Conservation (phyloP, 768 basidiomycete species). For the Boletus rex-veris region DNA sequence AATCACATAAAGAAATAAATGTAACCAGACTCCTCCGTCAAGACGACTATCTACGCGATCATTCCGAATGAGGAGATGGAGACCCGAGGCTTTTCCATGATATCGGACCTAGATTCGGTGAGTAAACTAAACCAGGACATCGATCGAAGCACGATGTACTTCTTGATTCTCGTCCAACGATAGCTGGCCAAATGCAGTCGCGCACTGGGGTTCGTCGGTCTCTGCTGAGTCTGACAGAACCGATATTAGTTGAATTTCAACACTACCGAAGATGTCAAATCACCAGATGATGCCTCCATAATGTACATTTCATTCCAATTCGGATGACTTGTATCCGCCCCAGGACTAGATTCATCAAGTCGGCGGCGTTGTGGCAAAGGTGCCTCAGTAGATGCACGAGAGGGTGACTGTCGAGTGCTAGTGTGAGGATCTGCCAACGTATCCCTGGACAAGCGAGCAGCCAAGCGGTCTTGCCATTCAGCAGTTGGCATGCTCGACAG, state of each 20-base stretch:
- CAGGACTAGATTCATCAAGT: slow-evolving; percentile 29
- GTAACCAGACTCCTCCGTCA: slow-evolving; percentile 66
- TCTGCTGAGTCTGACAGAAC: slow-evolving; percentile 33
- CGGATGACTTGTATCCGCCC: slow-evolving; percentile 23
- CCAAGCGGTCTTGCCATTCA: slow-evolving; percentile 78
- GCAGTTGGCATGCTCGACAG: slow-evolving; percentile 62
- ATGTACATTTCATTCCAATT: slow-evolving; percentile 63
- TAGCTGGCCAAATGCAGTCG: slow-evolving; percentile 63
- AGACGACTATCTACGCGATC: slow-evolving; percentile 65
- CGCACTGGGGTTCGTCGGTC: slow-evolving; percentile 38
- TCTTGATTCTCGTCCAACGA: slow-evolving; percentile 77
- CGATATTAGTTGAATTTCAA: slow-evolving; percentile 11
- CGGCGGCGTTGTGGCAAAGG: slow-evolving; percentile 48
- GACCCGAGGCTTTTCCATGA: slow-evolving; percentile 74
- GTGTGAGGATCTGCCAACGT: slow-evolving; percentile 7
- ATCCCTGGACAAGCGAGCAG: slow-evolving; percentile 46
- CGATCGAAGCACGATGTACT: slow-evolving; percentile 33
- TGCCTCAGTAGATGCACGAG: slow-evolving; percentile 29
- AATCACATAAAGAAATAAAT: slow-evolving; percentile 11
- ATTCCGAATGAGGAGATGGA: slow-evolving; percentile 67
- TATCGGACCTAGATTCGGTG: slow-evolving; percentile 64
- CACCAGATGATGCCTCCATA: slow-evolving; percentile 42
- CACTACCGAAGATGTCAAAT: not conserved
- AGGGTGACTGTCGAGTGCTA: slow-evolving; percentile 14
- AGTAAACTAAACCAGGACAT: slow-evolving; percentile 6